Base-by-base conservation (phyloP, 768 basidiomycete genomes). In the Lactarius akahatsu region DNA sequence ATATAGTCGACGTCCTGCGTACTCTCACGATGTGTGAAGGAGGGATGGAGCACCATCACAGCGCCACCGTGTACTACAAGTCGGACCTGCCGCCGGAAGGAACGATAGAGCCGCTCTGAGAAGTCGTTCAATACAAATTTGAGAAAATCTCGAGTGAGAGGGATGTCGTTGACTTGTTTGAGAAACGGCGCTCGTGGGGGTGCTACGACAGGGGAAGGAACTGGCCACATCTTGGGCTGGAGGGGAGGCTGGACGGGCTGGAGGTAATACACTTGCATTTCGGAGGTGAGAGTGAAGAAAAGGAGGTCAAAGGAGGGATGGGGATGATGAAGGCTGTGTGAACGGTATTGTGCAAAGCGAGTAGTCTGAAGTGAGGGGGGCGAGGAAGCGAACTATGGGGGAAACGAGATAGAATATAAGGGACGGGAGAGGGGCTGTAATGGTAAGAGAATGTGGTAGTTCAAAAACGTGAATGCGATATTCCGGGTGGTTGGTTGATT, bases 31-130 rank as follows among this genome's bases (percentile, higher is more conserved):
- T 77, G 32, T 76, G 78, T 62, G 78, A 78, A 62, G 62, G 72
- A 61, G 72, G 79, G 80, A 56, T 91, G 88, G 1, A 91, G 80
- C 28, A 91, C 81, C 87, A 90, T 89, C 63, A 87, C 87, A 0
- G 87, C 88, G 0, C 89, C 89, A 26, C 89, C 89, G 64, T 91
- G 89, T 0, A 88, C 79, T 57, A 90, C 84, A 20, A 91, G 79
- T 7, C 84, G 81, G 4, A 90, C 79, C 41, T 80, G 82, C 40
- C 73, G 73, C n/a, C 79, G 78, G 71, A 90, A 89, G 7, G 74
- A 75, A 1, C 72, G 68, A 15, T 78, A 73, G 1, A 86, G 76
- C 15, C 82, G 80, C 0, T 74, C 76, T 4, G 89, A 86, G 65
- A 90, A 81, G 70, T 82, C 76, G 16, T 4, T 30, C 16, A 67